Percentiles rank a stretch among this genome's conserved stretches.
Conservation (phyloP, 345 rosid species). For the Fremontodendron californicum region DNA sequence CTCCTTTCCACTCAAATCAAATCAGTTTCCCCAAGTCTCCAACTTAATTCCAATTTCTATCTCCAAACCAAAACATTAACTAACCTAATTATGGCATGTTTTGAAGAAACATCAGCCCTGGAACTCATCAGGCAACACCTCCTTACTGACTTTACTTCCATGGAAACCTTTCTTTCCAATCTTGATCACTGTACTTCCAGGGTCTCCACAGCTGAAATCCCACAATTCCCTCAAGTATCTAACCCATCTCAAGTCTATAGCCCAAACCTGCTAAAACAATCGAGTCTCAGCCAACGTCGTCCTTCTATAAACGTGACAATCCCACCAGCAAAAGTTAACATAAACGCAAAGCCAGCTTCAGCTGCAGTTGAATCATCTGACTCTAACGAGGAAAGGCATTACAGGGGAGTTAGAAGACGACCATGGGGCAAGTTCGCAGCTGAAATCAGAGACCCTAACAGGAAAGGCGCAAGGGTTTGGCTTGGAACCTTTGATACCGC, state of each 20-base stretch:
- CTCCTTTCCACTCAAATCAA: constrained; percentile 26
- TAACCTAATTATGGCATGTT: constrained; percentile 23
- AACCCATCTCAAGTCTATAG: neutral
- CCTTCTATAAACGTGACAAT: constrained; percentile 49
- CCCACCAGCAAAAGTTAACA: constrained; percentile 27
- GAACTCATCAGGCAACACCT: constrained; percentile 67
- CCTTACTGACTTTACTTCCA: constrained; percentile 45
- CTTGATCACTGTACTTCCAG: constrained; percentile 15
- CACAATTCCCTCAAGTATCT: constrained; percentile 10
- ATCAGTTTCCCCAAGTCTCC: neutral
- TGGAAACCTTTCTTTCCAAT: constrained; percentile 30
- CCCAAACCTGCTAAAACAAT: constrained; percentile 24
- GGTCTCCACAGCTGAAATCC: neutral
- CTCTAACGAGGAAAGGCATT: constrained; percentile 43
- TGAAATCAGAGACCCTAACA: constrained; percentile 86
- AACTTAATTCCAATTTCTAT: neutral
- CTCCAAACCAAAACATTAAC: neutral
- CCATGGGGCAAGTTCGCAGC: constrained; percentile 94
- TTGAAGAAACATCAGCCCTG: constrained; percentile 42
- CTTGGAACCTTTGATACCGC: constrained; percentile 85
- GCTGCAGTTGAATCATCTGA: neutral
- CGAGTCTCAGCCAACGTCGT: constrained; percentile 55
- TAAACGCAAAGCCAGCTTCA: constrained; percentile 20
- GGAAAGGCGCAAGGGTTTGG: constrained; percentile 83
- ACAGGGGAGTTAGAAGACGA: constrained; percentile 77